Evolutionary conservation across 2,329 filamentous ascomycete species (phyloP).

Genomic region (Trichoderma lentiforme): DNA sequence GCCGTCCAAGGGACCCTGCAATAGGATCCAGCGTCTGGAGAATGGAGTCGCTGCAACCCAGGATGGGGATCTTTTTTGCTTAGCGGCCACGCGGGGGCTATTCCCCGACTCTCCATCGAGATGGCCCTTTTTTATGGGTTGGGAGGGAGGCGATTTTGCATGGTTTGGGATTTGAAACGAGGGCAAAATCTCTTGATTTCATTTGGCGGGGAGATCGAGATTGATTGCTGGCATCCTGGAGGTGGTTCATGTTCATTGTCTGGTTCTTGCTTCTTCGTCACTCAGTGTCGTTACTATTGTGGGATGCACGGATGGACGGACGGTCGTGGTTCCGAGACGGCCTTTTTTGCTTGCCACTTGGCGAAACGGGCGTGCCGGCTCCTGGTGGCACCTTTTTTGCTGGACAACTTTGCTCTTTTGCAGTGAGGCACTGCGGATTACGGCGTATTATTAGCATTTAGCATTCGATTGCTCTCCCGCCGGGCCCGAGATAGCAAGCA

Average conservation of each 20-base stretch:
- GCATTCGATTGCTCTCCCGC: neutral
- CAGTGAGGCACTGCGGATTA: neutral
- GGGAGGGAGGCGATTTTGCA: neutral
- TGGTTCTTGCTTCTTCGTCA: neutral
- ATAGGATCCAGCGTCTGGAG: neutral
- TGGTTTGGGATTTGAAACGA: neutral
- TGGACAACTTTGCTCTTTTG: neutral
- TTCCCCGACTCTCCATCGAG: neutral
- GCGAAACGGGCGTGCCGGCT: neutral
- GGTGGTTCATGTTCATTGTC: neutral
- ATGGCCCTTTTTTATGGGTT: neutral
- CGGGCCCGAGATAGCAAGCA: neutral
- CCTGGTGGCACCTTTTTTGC: neutral
- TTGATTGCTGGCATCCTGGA: neutral
- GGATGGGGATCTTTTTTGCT: neutral
- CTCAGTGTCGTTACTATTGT: neutral
- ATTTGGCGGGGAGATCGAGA: neutral
- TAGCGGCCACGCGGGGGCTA: neutral
- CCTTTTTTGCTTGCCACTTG: slow-evolving; percentile 2
- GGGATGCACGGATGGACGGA: neutral
- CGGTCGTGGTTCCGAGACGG: neutral
- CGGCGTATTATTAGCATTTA: slow-evolving; percentile 4
- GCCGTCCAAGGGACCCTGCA: neutral
- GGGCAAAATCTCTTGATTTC: neutral
- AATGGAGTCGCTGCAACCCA: neutral